These are phyloP conservation scores for Rhazya stricta DNA, from an alignment of 257 asterid genomes.

Conservation along the genomic window DNA sequence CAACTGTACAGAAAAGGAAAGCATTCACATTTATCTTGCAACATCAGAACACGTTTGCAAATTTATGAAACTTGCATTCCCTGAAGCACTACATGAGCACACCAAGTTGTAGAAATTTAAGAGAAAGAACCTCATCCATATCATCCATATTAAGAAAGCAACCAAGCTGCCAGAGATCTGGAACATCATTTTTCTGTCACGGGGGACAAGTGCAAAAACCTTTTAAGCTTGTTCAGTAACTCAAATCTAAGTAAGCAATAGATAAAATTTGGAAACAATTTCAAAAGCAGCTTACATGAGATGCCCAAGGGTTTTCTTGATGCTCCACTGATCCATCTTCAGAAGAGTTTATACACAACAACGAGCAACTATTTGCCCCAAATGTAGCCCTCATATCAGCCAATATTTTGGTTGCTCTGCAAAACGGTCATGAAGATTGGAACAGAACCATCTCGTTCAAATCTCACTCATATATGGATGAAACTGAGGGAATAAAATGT, in stretches of 20 bases:
- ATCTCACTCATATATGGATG: constrained; percentile 13
- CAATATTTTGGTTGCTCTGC: constrained; percentile 68
- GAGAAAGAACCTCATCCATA: constrained; percentile 62
- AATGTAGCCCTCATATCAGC: constrained; percentile 77
- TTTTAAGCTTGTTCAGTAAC: background rate
- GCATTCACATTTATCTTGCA: constrained; percentile 4
- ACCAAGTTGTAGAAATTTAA: background rate
- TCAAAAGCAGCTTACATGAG: constrained; percentile 49
- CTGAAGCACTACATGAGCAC: background rate
- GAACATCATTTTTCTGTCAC: constrained; percentile 49
- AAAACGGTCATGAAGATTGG: constrained; percentile 21
- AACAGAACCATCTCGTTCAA: background rate
- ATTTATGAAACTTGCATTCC: background rate
- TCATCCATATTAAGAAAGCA: constrained; percentile 74
- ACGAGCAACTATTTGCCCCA: constrained; percentile 77
- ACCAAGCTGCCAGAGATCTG: constrained; percentile 45
- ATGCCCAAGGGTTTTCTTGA: constrained; percentile 66
- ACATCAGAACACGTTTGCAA: background rate
- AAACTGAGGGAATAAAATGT: background rate
- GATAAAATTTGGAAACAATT: constrained; percentile 11
- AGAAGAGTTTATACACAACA: constrained; percentile 80
- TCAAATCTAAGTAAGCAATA: constrained; percentile 2
- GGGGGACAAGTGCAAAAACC: constrained; percentile 11
- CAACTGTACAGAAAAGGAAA: constrained; percentile 47
- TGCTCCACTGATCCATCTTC: constrained; percentile 49